Evolutionary conservation across 2,329 filamentous ascomycete species (phyloP).

Genomic region (Fusarium hainanense): DNA sequence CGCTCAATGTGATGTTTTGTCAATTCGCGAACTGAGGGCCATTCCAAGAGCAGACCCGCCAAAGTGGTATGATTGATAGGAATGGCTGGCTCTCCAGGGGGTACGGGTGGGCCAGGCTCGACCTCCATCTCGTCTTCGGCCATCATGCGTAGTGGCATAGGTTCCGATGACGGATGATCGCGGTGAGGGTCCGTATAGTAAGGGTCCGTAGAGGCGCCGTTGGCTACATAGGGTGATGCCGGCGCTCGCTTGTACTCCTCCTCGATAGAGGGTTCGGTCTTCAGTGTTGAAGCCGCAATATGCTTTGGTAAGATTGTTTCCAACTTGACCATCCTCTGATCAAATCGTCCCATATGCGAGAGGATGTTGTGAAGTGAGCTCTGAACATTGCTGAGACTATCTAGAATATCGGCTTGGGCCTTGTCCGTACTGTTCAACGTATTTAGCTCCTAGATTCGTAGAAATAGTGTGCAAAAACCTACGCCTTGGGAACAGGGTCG

Average conservation of each 20-base stretch:
- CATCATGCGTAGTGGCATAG: slow-evolving; percentile 46
- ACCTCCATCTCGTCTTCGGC: slow-evolving; percentile 62
- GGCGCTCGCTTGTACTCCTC: slow-evolving; percentile 46
- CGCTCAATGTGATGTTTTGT: slow-evolving; percentile 62
- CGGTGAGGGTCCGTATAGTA: slow-evolving; percentile 43
- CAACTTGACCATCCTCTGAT: slow-evolving; percentile 52
- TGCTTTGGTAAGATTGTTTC: slow-evolving; percentile 46
- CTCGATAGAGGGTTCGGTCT: slow-evolving; percentile 47
- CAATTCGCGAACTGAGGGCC: slow-evolving; percentile 74
- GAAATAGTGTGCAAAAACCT: slow-evolving; percentile 50
- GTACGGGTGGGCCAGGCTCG: slow-evolving; percentile 63
- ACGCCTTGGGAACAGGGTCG: slow-evolving; percentile 93
- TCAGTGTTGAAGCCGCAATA: slow-evolving; percentile 32
- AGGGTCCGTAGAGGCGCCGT: slow-evolving; percentile 37
- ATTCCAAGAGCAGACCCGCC: slow-evolving; percentile 83
- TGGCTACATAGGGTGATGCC: slow-evolving; percentile 38
- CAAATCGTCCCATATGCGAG: slow-evolving; percentile 54
- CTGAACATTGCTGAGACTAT: slow-evolving; percentile 60
- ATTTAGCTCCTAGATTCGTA: slow-evolving; percentile 17
- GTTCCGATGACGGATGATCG: slow-evolving; percentile 46
- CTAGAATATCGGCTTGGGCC: slow-evolving; percentile 68
- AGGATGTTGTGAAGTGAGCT: slow-evolving; percentile 52
- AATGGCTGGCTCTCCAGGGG: slow-evolving; percentile 74
- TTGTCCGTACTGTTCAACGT: slow-evolving; percentile 64
- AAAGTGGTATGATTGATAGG: slow-evolving; percentile 89